These are phyloP conservation scores for Dipteronia dyeriana DNA, from an alignment of 345 rosid species.

Conservation along the genomic window DNA sequence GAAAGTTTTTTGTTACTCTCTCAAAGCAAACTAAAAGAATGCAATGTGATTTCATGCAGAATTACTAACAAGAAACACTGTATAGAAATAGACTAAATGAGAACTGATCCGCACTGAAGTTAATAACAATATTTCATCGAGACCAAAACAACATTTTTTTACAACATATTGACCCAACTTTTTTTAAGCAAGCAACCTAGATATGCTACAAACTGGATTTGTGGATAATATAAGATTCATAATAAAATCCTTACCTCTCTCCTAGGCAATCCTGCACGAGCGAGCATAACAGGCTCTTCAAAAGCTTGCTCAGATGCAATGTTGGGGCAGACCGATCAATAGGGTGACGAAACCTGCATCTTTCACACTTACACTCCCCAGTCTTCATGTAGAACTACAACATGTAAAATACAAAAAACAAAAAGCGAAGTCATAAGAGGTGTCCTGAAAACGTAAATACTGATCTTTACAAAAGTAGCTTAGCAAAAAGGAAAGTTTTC, in stretches of 20 bases:
- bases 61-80: neutral
- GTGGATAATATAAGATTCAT: neutral
- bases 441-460: neutral
- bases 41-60: neutral
- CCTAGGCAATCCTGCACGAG: conserved; percentile 93
- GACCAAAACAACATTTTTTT: neutral
- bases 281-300: conserved; percentile 63
- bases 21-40: neutral
- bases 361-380: conserved; percentile 82
- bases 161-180: neutral
- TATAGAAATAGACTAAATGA: neutral
- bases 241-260: conserved; percentile 63
- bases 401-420: conserved; percentile 11
- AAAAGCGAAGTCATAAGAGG: conserved; percentile 6
- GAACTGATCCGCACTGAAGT: neutral
- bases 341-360: conserved; percentile 91
- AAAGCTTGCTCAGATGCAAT: conserved; percentile 36
- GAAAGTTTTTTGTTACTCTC: neutral
- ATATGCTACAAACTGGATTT: neutral
- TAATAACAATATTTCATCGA: neutral
- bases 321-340: conserved; percentile 55
- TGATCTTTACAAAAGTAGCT: neutral
- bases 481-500: neutral
- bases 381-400: conserved; percentile 94
- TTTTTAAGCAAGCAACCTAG: neutral